These are phyloP conservation scores for Metroxylon sagu DNA, from an alignment of 176 grass and related monocot genomes.

Conservation along the genomic window DNA sequence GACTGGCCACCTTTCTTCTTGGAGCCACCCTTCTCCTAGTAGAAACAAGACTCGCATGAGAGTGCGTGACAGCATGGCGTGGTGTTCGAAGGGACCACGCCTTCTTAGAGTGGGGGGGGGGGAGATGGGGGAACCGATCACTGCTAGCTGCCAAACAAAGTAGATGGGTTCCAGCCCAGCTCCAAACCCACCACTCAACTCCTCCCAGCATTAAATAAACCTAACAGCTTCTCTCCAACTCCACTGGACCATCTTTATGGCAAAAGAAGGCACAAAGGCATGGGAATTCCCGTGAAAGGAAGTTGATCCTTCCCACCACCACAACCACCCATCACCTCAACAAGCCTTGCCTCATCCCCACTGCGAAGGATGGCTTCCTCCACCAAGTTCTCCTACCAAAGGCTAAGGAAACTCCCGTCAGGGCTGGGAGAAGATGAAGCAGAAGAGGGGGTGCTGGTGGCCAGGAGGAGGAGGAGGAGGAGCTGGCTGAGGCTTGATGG, in stretches of 20 bases:
- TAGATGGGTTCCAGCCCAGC: too few relatives aligned
- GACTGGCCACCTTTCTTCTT: too few relatives aligned
- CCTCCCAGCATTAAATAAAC: background rate
- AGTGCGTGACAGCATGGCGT: too few relatives aligned
- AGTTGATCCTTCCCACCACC: too few relatives aligned
- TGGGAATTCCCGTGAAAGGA: too few relatives aligned
- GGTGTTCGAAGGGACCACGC: too few relatives aligned
- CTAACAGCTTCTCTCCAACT: background rate
- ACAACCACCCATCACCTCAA: background rate
- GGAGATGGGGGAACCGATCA: too few relatives aligned
- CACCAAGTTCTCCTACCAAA: conserved; percentile 27
- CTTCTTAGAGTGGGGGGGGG: too few relatives aligned
- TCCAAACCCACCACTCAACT: too few relatives aligned
- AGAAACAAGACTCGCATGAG: too few relatives aligned
- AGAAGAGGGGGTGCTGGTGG: background rate
- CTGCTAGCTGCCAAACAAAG: too few relatives aligned
- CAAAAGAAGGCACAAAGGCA: background rate
- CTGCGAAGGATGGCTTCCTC: background rate
- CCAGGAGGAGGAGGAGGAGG: conserved; percentile 2
- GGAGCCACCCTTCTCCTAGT: too few relatives aligned
- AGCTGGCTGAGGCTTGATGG: background rate
- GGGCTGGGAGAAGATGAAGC: conserved; percentile 15
- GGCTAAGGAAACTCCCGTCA: conserved; percentile 10
- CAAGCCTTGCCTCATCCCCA: background rate
- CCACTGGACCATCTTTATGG: background rate